phyloP scores from a whole-genome alignment of 495 filamentous ascomycete species.

The Friedmanniomyces simplex region DNA sequence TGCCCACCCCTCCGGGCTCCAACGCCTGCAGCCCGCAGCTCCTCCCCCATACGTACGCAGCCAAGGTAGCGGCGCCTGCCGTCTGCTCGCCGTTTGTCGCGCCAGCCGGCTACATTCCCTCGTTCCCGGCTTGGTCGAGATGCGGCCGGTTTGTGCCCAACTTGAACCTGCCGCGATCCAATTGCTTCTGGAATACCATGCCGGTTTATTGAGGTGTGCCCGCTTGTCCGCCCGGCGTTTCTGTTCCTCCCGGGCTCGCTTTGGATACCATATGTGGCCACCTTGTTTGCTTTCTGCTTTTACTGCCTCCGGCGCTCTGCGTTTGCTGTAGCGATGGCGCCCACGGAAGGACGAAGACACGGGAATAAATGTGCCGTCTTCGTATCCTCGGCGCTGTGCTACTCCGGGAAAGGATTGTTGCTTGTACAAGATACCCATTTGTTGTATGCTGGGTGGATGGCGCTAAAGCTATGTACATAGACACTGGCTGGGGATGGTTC shows the following conservation, averaged over 20 bases:
- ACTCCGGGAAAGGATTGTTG: too few species aligned
- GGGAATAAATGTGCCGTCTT: too few species aligned
- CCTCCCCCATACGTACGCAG: conserved; percentile 8
- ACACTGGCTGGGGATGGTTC: too few species aligned
- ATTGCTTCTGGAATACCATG: conserved; percentile 10
- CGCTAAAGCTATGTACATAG: too few species aligned
- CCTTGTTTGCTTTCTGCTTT: background rate
- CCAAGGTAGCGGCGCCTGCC: conserved; percentile 1
- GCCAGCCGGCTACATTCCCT: background rate
- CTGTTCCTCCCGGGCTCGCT: too few species aligned
- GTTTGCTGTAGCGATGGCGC: background rate
- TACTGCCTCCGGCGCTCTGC: too few species aligned
- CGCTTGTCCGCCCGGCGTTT: too few species aligned
- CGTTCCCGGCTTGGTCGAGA: conserved; percentile 2
- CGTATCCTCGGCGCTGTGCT: too few species aligned
- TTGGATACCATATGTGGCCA: too few species aligned
- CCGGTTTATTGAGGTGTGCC: conserved; percentile 3
- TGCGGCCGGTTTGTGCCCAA: conserved; percentile 6
- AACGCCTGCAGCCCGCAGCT: conserved; percentile 4
- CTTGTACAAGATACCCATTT: too few species aligned
- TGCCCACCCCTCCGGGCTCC: conserved; percentile 1
- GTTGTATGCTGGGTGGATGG: too few species aligned
- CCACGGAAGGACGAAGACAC: background rate
- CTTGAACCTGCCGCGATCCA: conserved; percentile 2
- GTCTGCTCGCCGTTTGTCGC: background rate